Conservation (phyloP, 2,329 filamentous ascomycete genomes). For the Stylonectria norvegica region DNA sequence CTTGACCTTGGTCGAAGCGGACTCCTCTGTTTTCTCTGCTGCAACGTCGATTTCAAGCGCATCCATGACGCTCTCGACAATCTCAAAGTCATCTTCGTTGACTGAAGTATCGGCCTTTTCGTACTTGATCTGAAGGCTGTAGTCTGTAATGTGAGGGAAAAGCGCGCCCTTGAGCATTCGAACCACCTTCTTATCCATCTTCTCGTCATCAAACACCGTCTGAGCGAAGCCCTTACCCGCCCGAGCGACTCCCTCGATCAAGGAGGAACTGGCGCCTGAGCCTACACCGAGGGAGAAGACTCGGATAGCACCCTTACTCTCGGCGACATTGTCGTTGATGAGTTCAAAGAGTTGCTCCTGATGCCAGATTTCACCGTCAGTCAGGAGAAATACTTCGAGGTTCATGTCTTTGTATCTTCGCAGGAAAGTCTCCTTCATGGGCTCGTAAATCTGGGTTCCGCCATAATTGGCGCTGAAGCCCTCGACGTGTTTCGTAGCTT, state of each 20-base stretch:
- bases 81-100: constrained; percentile 50
- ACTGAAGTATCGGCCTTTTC: constrained; percentile 16
- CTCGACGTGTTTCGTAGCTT: constrained; percentile 42
- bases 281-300: constrained; percentile 57
- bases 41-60: constrained; percentile 38
- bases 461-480: constrained; percentile 46
- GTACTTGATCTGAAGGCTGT: constrained; percentile 62
- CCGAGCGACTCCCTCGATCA: constrained; percentile 53
- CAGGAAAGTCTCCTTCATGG: constrained; percentile 43
- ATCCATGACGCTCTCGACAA: constrained; percentile 57
- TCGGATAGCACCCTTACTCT: constrained; percentile 43
- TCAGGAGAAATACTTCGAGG: constrained; percentile 53
- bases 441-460: constrained; percentile 50
- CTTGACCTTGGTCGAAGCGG: constrained; percentile 20
- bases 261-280: constrained; percentile 44
- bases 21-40: constrained; percentile 1
- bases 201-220: constrained; percentile 58
- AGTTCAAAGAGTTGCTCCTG: constrained; percentile 43
- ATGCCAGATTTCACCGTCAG: constrained; percentile 54
- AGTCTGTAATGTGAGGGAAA: constrained; percentile 63
- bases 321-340: constrained; percentile 39
- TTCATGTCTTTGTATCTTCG: constrained; percentile 43
- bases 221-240: constrained; percentile 60
- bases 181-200: constrained; percentile 65
- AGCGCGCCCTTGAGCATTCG: constrained; percentile 72